Conservation (phyloP, 1,284 basidiomycete genomes). For the Ustilago shanxiensis region DNA sequence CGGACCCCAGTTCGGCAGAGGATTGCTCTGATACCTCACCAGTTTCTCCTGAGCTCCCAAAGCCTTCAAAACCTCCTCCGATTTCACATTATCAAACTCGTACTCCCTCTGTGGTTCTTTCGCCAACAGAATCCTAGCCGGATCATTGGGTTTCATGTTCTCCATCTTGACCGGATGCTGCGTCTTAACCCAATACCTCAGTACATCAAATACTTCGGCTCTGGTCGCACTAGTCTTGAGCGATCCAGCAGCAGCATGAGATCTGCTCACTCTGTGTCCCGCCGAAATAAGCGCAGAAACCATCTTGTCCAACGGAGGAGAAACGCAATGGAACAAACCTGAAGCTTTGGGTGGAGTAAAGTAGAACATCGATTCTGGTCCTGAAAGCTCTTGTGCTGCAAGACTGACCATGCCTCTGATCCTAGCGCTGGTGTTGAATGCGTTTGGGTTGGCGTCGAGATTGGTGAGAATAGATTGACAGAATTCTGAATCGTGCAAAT, state of each 20-base stretch:
- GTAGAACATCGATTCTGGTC: constrained; percentile 79
- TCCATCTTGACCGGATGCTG: constrained; percentile 84
- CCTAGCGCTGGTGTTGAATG: constrained; percentile 82
- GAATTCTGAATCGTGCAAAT: constrained; percentile 84
- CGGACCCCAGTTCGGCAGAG: constrained; percentile 91
- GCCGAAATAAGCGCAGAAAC: constrained; percentile 89
- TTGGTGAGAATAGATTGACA: constrained; percentile 81
- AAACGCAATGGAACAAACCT: constrained; percentile 81
- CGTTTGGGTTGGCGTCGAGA: constrained; percentile 73
- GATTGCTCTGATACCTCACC: constrained; percentile 88
- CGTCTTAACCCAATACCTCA: constrained; percentile 79
- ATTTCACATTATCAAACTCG: constrained; percentile 47
- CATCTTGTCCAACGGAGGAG: constrained; percentile 50
- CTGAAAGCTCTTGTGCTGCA: constrained; percentile 83
- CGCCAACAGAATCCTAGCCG: constrained; percentile 77
- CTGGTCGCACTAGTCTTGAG: constrained; percentile 88
- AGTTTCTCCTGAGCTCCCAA: constrained; percentile 38
- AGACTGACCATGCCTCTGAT: constrained; percentile 97
- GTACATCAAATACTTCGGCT: constrained; percentile 82
- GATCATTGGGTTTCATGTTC: constrained; percentile 74
- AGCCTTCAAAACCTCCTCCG: constrained; percentile 33
- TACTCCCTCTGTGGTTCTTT: constrained; percentile 71
- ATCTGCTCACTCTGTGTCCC: constrained; percentile 86
- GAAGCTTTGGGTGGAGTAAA: constrained; percentile 88
- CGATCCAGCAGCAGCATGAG: constrained; percentile 88